These are phyloP conservation scores for Reutealis trisperma DNA, from an alignment of 345 rosid genomes.

Conservation along the genomic window DNA sequence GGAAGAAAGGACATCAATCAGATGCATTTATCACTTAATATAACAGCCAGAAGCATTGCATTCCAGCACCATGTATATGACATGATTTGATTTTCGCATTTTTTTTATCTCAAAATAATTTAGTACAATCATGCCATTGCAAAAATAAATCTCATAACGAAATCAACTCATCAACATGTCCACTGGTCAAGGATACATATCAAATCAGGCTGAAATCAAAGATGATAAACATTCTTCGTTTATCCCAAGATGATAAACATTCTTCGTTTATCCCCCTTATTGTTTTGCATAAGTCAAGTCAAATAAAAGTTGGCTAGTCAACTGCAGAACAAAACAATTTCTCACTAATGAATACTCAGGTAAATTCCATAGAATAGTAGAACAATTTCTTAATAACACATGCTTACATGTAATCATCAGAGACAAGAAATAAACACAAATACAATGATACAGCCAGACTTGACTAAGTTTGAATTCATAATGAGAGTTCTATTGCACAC, in stretches of 20 bases:
- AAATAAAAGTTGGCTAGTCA: not conserved
- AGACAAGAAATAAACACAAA: not conserved
- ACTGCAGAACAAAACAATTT: not conserved
- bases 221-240: not conserved
- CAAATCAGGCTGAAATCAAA: not conserved
- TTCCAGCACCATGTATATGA: not conserved
- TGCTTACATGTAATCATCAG: not conserved
- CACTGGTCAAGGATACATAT: not conserved
- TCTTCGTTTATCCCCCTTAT: not conserved
- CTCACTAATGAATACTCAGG: not conserved
- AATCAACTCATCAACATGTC: not conserved
- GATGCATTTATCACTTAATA: not conserved
- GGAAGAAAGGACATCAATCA: conserved; percentile 20
- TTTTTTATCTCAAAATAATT: not conserved
- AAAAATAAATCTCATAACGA: not conserved
- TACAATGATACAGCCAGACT: not conserved
- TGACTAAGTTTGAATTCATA: not conserved
- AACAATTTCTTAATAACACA: not conserved
- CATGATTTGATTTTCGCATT: not conserved
- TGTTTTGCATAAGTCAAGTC: not conserved
- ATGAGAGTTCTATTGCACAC: not conserved
- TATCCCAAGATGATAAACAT: not conserved
- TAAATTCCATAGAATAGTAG: not conserved
- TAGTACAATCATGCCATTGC: not conserved
- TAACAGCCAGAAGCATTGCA: not conserved